These are phyloP conservation scores for Sabuloglossum arenarium DNA, from an alignment of 495 filamentous ascomycete genomes.

Conservation along the genomic window DNA sequence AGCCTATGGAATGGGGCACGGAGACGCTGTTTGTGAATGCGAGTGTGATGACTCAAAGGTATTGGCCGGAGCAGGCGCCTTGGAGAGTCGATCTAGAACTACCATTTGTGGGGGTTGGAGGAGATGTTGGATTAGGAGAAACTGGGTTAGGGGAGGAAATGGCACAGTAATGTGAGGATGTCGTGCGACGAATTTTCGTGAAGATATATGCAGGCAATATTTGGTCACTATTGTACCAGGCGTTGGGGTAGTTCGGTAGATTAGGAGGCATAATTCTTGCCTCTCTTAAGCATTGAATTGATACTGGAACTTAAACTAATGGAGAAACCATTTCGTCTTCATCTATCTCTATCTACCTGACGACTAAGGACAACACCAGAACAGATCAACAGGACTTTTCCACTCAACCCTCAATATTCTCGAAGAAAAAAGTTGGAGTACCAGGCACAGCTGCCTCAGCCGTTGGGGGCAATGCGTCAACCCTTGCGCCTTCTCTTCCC, in stretches of 20 bases:
- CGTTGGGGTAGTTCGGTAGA: background rate
- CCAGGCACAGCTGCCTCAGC: slow-evolving; percentile 16
- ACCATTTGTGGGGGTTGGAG: slow-evolving; percentile 12
- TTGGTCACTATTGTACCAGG: too few relatives aligned
- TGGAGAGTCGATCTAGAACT: slow-evolving; percentile 48
- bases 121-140: background rate
- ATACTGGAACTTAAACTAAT: background rate
- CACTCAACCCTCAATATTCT: slow-evolving; percentile 10
- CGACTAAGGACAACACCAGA: too few relatives aligned
- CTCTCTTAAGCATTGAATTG: background rate
- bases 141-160: too few relatives aligned
- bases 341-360: background rate
- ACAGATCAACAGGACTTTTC: background rate
- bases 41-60: slow-evolving; percentile 30
- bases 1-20: slow-evolving; percentile 23
- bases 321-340: background rate
- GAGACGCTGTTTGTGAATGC: slow-evolving; percentile 61
- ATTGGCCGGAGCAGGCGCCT: slow-evolving; percentile 30
- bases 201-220: too few relatives aligned
- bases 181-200: too few relatives aligned
- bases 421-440: slow-evolving; percentile 15
- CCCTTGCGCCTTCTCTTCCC: slow-evolving; percentile 8
- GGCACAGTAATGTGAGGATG: too few relatives aligned
- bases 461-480: slow-evolving; percentile 8
- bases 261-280: background rate